Percentiles rank a stretch among this genome's conserved stretches.
phyloP scores from a whole-genome alignment of 805 yeast species.

The Sugiyamaella lignohabitans region DNA sequence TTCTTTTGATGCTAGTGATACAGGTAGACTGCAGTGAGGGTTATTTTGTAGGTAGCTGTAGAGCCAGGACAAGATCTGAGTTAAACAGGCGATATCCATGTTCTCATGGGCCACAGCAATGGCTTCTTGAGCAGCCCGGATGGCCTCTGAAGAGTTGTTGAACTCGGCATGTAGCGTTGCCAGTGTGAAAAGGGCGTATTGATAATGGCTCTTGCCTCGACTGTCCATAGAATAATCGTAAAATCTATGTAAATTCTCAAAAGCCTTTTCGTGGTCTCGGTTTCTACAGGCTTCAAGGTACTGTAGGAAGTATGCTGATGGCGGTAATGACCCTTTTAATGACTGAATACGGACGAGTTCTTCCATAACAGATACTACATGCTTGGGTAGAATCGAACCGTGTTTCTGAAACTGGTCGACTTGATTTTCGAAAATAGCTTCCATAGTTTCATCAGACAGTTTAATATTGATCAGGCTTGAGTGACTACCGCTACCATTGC shows the following conservation, averaged over 20 bases:
- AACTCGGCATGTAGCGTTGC: slow-evolving; percentile 68
- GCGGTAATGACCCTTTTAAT: slow-evolving; percentile 26
- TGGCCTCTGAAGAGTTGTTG: slow-evolving; percentile 59
- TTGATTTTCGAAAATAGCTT: slow-evolving; percentile 43
- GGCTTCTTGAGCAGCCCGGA: slow-evolving; percentile 79
- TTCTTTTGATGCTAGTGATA: slow-evolving; percentile 51
- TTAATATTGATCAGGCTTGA: not conserved
- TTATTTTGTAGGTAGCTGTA: slow-evolving; percentile 60
- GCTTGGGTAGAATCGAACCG: slow-evolving; percentile 40
- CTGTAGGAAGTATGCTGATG: slow-evolving; percentile 48
- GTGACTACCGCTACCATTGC: not conserved
- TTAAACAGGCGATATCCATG: slow-evolving; percentile 65
- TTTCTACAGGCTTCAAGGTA: slow-evolving; percentile 53
- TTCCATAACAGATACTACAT: slow-evolving; percentile 33
- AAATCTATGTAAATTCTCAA: slow-evolving; percentile 50
- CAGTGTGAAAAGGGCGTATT: slow-evolving; percentile 65
- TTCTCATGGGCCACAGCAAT: slow-evolving; percentile 82
- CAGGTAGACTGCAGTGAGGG: slow-evolving; percentile 44
- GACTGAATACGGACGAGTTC: slow-evolving; percentile 32
- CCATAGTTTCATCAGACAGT: slow-evolving; percentile 16
- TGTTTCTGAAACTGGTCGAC: slow-evolving; percentile 42
- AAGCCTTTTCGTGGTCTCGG: slow-evolving; percentile 50
- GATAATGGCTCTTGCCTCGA: slow-evolving; percentile 58
- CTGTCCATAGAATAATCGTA: slow-evolving; percentile 73
- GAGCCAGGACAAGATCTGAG: slow-evolving; percentile 50